These are phyloP conservation scores for Alternaria burnsii DNA, from an alignment of 2,329 filamentous ascomycete genomes.

Conservation along the genomic window DNA sequence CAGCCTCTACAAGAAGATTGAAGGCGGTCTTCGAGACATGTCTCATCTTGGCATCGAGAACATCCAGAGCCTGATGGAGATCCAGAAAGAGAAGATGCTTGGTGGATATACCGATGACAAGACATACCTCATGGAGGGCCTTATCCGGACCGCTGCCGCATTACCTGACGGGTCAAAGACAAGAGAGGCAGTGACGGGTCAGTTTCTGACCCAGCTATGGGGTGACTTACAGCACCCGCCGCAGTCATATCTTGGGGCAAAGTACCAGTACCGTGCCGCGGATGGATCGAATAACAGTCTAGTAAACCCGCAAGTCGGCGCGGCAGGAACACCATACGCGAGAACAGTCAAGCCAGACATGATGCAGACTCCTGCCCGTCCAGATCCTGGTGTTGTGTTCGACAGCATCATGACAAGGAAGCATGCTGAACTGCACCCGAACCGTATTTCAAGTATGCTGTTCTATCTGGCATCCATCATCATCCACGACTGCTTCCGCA, in stretches of 20 bases:
- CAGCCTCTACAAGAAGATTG: constrained; percentile 46
- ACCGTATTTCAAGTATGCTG: constrained; percentile 76
- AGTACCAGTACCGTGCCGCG: constrained; percentile 58
- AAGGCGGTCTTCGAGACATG: constrained; percentile 44
- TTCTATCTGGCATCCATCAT: constrained; percentile 78
- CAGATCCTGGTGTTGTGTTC: constrained; percentile 72
- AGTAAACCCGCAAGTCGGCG: constrained; percentile 69
- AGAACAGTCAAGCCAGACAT: constrained; percentile 68
- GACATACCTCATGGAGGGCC: constrained; percentile 67
- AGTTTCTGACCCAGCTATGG: constrained; percentile 58
- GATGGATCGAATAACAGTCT: constrained; percentile 66
- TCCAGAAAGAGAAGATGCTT: constrained; percentile 51
- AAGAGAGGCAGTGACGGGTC: constrained; percentile 53
- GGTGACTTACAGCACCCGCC: constrained; percentile 60
- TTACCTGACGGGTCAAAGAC: constrained; percentile 53
- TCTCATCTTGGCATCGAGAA: constrained; percentile 45
- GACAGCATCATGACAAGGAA: constrained; percentile 72
- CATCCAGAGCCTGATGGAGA: constrained; percentile 49
- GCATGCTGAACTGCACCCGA: constrained; percentile 70
- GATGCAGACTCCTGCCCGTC: constrained; percentile 66
- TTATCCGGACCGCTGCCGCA: constrained; percentile 60
- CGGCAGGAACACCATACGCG: constrained; percentile 73
- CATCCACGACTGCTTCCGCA: constrained; percentile 70
- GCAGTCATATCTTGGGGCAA: constrained; percentile 54
- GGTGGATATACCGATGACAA: constrained; percentile 68